phyloP scores from a whole-genome alignment of 306 rosid species.

The Dryas octopetala region DNA sequence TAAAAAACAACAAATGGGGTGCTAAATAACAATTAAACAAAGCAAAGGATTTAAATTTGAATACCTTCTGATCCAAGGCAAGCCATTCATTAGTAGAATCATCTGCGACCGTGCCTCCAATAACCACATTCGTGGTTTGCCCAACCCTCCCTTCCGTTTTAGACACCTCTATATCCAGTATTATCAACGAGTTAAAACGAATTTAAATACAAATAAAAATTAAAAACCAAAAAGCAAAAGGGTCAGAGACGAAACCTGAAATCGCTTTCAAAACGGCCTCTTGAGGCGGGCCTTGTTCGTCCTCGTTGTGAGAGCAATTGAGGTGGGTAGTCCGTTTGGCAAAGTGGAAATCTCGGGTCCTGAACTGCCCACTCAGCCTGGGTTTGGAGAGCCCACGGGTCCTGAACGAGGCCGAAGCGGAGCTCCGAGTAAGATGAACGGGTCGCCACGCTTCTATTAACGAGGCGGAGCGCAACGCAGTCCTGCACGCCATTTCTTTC shows the following conservation, averaged over 20 bases:
- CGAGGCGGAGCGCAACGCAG: conserved; percentile 55
- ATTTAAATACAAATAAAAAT: background rate
- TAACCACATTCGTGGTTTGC: conserved; percentile 90
- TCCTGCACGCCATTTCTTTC: conserved; percentile 63
- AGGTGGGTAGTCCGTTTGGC: conserved; percentile 29
- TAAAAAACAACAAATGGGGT: background rate
- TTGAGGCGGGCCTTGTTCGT: conserved; percentile 93
- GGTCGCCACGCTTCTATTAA: conserved; percentile 57
- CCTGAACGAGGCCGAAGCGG: conserved; percentile 28
- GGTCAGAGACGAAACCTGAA: conserved; percentile 54
- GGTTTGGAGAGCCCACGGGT: conserved; percentile 18
- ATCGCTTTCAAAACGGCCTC: conserved; percentile 92
- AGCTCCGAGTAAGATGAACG: conserved; percentile 29
- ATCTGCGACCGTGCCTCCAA: conserved; percentile 94
- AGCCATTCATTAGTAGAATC: conserved; percentile 92
- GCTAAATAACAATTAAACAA: background rate
- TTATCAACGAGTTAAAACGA: background rate
- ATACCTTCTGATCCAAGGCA: conserved; percentile 88
- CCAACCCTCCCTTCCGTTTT: conserved; percentile 97
- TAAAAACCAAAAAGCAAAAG: background rate
- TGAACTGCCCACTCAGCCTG: conserved; percentile 21
- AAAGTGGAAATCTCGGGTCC: conserved; percentile 41
- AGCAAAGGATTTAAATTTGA: background rate
- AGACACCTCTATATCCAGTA: conserved; percentile 68
- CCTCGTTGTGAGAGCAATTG: conserved; percentile 58